Percentiles rank a stretch among this genome's conserved stretches.
These are phyloP conservation scores for Scheffersomyces spartinae DNA, from an alignment of 805 yeast species.

Conservation along the genomic window DNA sequence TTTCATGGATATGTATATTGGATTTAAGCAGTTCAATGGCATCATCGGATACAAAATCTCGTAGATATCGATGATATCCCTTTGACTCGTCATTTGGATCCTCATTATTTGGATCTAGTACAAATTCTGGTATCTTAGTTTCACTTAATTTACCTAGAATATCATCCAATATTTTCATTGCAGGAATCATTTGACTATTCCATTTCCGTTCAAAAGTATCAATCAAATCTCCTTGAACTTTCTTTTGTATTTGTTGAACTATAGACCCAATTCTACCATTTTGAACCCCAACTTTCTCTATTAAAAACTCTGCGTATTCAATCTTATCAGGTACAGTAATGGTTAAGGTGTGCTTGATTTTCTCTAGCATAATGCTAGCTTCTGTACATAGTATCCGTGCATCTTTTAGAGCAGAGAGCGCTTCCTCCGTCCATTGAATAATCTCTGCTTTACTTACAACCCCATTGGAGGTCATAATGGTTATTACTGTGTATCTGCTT, in stretches of 20 bases:
- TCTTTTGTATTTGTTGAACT: constrained; percentile 8
- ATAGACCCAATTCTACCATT: constrained; percentile 6
- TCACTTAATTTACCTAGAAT: constrained; percentile 12
- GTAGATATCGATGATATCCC: too few species aligned
- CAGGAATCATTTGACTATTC: constrained; percentile 10
- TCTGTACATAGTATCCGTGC: constrained; percentile 21
- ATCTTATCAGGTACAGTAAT: constrained; percentile 13
- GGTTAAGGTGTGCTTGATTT: constrained; percentile 12
- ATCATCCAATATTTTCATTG: constrained; percentile 12
- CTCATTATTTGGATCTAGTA: constrained; percentile 4
- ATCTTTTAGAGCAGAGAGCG: constrained; percentile 13
- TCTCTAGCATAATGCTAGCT: constrained; percentile 20
- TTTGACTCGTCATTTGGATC: constrained; percentile 1
- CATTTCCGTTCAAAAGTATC: constrained; percentile 5
- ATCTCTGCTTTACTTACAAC: too few species aligned
- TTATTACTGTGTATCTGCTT: constrained; percentile 6
- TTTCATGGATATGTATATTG: constrained; percentile 16
- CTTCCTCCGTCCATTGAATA: constrained; percentile 26
- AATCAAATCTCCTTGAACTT: constrained; percentile 6
- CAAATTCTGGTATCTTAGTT: constrained; percentile 18
- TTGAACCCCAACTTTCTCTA: constrained; percentile 8
- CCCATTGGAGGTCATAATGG: too few species aligned
- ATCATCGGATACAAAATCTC: constrained; percentile 23
- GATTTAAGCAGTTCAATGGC: constrained; percentile 14
- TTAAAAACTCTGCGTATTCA: constrained; percentile 6